Evolutionary conservation across 257 asterid species (phyloP), one percentile per base, ranked within the genome.

Genomic region (Petrea volubilis): DNA sequence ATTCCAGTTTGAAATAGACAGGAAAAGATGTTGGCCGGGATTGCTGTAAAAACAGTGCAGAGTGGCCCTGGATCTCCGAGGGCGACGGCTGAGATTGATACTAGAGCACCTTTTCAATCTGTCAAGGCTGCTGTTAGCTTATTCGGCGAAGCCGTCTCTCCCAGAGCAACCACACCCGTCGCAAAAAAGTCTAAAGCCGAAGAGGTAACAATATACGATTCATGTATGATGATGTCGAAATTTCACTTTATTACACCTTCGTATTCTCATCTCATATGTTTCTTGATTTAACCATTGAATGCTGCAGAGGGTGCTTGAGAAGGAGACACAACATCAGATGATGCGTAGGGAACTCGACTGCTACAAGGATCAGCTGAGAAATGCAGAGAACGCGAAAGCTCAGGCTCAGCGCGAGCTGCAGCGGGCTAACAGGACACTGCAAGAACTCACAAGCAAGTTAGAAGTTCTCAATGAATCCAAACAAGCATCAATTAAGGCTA

Each of bases 91-190:
- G 97, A 90, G 77, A 80, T 90, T n/a, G 97, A 93, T 38, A 85
- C 91, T 12, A 77, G 90, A 6, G 88, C 91, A 1, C 97, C 93
- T 0, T 88, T 93, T 49, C 85, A 84, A 57, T 93, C 98, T 0
- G 98, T 93, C 23, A 88, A 74, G 82, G 98, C 96, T 7, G 97
- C 98, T 25, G 89, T 93, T 1, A 84, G 80, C 76, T 75, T 91
- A 49, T 93, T 93, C 33, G 90, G 88, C 0, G 94, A 89, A 8
- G 81, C 75, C 3, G 86, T 51, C 20, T 71, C 96, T 2, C 85
- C 92, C 40, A 74, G 40, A 56, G 60, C 29, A 40, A 14, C 80
- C 5, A 46, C 44, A 15, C 78, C 88, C 1, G 13, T 66, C 3
- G 5, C 67, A 14, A 87, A 74, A 78, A 85, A 78, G 72, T 64